A percentile compares a stretch with the other conserved stretches of the same genome.
These are phyloP conservation scores for Kwoniella shandongensis DNA, from an alignment of 768 basidiomycete genomes.

Conservation along the genomic window DNA sequence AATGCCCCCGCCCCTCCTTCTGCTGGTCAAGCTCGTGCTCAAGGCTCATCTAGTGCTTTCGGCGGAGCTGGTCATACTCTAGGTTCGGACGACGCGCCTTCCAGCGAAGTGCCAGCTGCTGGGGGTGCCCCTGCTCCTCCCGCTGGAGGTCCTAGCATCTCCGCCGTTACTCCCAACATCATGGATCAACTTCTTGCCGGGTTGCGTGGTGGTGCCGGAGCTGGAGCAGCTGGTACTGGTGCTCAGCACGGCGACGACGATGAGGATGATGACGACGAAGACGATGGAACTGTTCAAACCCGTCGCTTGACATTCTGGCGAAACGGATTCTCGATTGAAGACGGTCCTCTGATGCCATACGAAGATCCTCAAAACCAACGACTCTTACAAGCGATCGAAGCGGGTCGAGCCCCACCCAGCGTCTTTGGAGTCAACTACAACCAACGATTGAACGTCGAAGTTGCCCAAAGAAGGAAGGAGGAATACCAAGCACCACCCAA, in stretches of 20 bases:
- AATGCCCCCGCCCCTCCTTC: constrained; percentile 55
- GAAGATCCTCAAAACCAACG: constrained; percentile 72
- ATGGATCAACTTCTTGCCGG: constrained; percentile 18
- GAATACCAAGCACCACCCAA: constrained; percentile 66
- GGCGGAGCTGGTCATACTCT: constrained; percentile 76
- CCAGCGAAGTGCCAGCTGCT: constrained; percentile 73
- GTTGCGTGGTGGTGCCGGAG: constrained; percentile 14
- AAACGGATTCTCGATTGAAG: constrained; percentile 87
- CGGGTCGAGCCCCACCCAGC: constrained; percentile 75
- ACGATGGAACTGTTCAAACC: constrained; percentile 62
- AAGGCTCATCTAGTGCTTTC: constrained; percentile 56
- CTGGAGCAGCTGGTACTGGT: constrained; percentile 12
- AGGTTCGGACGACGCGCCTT: constrained; percentile 86
- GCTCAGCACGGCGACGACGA: constrained; percentile 44
- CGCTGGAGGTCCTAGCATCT: constrained; percentile 1
- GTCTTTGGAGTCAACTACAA: constrained; percentile 71
- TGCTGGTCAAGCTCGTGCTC: background rate
- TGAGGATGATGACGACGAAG: constrained; percentile 52
- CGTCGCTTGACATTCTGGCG: constrained; percentile 88
- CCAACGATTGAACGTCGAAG: constrained; percentile 80
- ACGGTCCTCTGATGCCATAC: constrained; percentile 79
- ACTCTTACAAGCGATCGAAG: constrained; percentile 71
- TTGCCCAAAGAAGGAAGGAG: constrained; percentile 68
- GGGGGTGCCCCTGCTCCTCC: constrained; percentile 32
- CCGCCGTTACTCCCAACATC: constrained; percentile 2